Conservation (phyloP, 495 filamentous ascomycete species). For the Monascus purpureus region DNA sequence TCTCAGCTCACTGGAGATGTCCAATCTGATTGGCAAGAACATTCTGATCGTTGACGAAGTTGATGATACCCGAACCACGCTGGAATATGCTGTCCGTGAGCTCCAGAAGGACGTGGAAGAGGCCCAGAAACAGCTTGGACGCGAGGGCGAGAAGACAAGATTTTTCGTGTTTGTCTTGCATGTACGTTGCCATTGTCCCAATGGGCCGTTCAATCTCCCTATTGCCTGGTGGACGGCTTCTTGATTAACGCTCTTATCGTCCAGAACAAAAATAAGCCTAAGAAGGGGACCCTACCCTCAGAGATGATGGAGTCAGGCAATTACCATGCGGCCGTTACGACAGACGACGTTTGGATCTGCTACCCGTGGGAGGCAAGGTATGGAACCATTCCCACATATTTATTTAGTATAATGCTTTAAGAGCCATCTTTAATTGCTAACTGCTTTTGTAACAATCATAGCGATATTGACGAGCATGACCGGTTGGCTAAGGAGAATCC, state of each 20-base stretch:
- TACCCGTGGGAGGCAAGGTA: conserved; percentile 97
- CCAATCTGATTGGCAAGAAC: conserved; percentile 89
- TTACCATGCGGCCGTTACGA: conserved; percentile 79
- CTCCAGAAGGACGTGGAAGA: conserved; percentile 90
- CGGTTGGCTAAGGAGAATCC: conserved; percentile 43
- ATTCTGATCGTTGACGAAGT: conserved; percentile 98
- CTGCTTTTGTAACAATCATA: conserved; percentile 12
- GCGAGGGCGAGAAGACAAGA: conserved; percentile 56
- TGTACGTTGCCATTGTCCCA: conserved; percentile 38
- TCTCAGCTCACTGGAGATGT: conserved; percentile 74
- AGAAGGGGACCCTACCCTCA: conserved; percentile 77
- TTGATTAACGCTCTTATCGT: conserved; percentile 1
- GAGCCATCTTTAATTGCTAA: conserved; percentile 2
- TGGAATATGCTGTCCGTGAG: conserved; percentile 94
- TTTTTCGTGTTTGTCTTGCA: conserved; percentile 94
- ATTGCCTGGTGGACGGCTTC: not conserved
- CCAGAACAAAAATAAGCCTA: conserved; percentile 89
- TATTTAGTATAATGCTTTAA: not conserved
- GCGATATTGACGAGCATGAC: conserved; percentile 91
- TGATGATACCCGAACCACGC: conserved; percentile 91
- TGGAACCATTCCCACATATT: conserved; percentile 8
- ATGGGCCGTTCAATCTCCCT: not conserved
- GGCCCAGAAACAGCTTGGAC: conserved; percentile 57
- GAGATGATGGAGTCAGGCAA: conserved; percentile 60
- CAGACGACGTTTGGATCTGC: conserved; percentile 91